phyloP scores from a whole-genome alignment of 768 basidiomycete species.

The Rhodotorula paludigena region DNA sequence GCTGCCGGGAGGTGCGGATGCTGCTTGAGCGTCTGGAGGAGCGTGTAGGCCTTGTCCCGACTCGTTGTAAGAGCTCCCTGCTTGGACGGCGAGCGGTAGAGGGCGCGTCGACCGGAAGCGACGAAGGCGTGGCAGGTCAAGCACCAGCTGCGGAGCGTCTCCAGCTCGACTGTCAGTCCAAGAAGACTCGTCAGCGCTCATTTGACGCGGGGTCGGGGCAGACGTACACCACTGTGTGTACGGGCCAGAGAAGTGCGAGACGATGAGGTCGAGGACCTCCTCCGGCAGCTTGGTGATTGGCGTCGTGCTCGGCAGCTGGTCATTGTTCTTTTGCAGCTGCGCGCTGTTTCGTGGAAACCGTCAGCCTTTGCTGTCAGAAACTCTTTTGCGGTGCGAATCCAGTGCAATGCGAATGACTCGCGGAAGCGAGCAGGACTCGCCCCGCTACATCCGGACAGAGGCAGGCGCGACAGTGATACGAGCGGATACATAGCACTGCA shows the following conservation, averaged over 20 bases:
- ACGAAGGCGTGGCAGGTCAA: background rate
- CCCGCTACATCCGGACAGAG: too few relatives aligned
- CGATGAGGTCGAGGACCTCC: background rate
- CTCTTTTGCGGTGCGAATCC: too few relatives aligned
- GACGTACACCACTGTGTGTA: too few relatives aligned
- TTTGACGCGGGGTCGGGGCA: background rate
- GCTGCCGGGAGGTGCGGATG: background rate
- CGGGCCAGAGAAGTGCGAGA: background rate
- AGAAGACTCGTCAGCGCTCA: background rate
- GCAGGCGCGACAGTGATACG: too few relatives aligned
- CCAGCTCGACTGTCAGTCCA: background rate
- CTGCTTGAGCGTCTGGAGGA: background rate
- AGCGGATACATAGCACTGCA: too few relatives aligned
- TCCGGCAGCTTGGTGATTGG: background rate
- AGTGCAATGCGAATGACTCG: too few relatives aligned
- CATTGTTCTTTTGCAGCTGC: too few relatives aligned
- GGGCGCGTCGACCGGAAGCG: background rate
- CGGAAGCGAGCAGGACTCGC: too few relatives aligned
- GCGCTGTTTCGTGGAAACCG: too few relatives aligned
- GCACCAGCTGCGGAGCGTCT: background rate
- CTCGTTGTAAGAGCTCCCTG: background rate
- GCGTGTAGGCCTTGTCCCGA: background rate
- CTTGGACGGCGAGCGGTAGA: background rate
- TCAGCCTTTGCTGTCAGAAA: too few relatives aligned
- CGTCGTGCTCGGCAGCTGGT: too few relatives aligned